These are phyloP conservation scores for Choiromyces venosus DNA, from an alignment of 495 filamentous ascomycete species.

Conservation along the genomic window DNA sequence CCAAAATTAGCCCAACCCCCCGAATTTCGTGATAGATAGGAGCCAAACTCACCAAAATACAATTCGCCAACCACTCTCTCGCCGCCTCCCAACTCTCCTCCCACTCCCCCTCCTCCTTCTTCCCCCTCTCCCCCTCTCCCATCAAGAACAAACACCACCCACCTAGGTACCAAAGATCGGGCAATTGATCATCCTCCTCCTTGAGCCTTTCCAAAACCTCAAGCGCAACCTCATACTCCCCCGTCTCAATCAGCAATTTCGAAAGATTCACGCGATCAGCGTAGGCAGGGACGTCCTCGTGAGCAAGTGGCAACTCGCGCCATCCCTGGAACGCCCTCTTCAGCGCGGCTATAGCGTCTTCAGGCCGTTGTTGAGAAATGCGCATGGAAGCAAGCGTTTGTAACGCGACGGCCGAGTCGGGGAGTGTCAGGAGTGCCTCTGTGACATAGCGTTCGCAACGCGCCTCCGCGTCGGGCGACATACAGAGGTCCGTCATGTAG, in stretches of 20 bases:
- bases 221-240: conserved; percentile 75
- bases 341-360: conserved; percentile 75
- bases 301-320: conserved; percentile 65
- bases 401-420: conserved; percentile 71
- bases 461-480: conserved; percentile 81
- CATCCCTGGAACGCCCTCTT: conserved; percentile 69
- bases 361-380: conserved; percentile 72
- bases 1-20: conserved; percentile 33
- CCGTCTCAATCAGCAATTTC: conserved; percentile 81
- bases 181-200: conserved; percentile 80
- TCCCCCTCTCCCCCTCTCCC: conserved; percentile 52
- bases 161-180: conserved; percentile 94
- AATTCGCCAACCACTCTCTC: conserved; percentile 44
- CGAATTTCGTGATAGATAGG: too few relatives aligned
- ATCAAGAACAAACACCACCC: conserved; percentile 82
- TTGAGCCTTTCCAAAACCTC: conserved; percentile 79
- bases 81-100: conserved; percentile 44
- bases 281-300: conserved; percentile 63
- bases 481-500: conserved; percentile 97
- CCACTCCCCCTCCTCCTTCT: conserved; percentile 41
- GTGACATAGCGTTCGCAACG: conserved; percentile 79
- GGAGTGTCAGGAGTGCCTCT: conserved; percentile 72
- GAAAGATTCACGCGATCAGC: conserved; percentile 75
- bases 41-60: conserved; percentile 21
- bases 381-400: conserved; percentile 91